phyloP scores from a whole-genome alignment of 768 basidiomycete species.

The Pilatotrama ljubarskyi region DNA sequence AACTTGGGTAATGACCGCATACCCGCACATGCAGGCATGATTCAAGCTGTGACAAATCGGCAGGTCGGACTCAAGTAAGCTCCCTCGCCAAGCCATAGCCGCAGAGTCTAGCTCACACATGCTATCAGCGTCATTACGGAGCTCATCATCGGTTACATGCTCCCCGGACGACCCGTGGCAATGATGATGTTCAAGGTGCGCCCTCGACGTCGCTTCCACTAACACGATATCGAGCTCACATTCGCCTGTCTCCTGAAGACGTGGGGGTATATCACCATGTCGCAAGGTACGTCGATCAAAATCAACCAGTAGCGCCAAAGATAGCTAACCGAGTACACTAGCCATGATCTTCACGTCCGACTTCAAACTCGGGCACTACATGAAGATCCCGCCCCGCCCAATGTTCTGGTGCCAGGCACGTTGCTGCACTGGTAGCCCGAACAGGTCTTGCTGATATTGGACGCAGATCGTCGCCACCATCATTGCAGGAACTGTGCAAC shows the following conservation, averaged over 20 bases:
- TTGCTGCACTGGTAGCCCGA: not conserved
- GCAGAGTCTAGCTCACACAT: not conserved
- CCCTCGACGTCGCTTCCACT: too few species aligned
- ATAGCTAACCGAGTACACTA: not conserved
- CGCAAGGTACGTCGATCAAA: constrained; percentile 30
- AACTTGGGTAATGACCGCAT: not conserved
- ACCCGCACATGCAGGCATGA: constrained; percentile 41
- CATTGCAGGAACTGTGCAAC: constrained; percentile 64
- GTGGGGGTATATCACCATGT: constrained; percentile 65
- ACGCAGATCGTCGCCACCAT: constrained; percentile 42
- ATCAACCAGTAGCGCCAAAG: not conserved
- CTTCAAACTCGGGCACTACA: constrained; percentile 76
- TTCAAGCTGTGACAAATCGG: constrained; percentile 77
- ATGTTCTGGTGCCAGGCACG: constrained; percentile 49
- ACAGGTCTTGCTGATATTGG: not conserved
- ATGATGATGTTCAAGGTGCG: constrained; percentile 61
- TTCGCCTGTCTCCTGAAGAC: constrained; percentile 35
- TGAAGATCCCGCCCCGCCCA: constrained; percentile 56
- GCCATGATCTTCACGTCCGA: constrained; percentile 70
- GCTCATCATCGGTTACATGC: constrained; percentile 60
- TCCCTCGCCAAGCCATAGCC: constrained; percentile 10
- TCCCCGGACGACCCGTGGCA: constrained; percentile 65
- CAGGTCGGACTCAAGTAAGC: constrained; percentile 57
- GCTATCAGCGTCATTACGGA: constrained; percentile 63
- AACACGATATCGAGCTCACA: not conserved